phyloP scores from a whole-genome alignment of 257 asterid genomes.

The Fraxinus quadrangulata region DNA sequence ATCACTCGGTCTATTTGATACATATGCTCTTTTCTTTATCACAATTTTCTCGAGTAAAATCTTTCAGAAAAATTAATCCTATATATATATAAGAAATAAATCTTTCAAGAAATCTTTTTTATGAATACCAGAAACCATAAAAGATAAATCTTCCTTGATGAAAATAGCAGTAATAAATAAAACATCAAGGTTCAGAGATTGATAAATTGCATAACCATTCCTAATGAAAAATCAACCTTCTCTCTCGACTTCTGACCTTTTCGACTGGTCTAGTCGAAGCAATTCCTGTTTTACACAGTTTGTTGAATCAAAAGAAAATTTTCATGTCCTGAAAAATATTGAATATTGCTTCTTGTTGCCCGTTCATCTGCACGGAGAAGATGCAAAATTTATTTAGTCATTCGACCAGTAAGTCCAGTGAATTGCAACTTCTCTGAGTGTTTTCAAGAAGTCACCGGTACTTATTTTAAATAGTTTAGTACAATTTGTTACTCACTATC shows the following conservation, averaged over 20 bases:
- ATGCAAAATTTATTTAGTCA: neutral
- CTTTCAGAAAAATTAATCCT: too few species aligned
- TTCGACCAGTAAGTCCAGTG: neutral
- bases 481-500: conserved; percentile 12
- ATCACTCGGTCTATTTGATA: too few species aligned
- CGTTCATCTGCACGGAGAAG: conserved; percentile 38
- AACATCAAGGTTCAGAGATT: neutral
- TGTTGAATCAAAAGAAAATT: conserved; percentile 20
- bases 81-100: too few species aligned
- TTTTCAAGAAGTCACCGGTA: neutral
- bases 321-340: conserved; percentile 2
- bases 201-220: neutral
- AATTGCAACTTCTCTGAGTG: neutral
- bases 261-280: conserved; percentile 19
- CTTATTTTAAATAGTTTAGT: neutral
- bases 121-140: neutral
- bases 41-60: too few species aligned
- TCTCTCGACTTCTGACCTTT: conserved; percentile 18
- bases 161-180: conserved; percentile 4
- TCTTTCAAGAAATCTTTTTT: neutral
- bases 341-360: conserved; percentile 16
- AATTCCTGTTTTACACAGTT: conserved; percentile 13
- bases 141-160: neutral
- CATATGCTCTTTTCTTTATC: too few species aligned
- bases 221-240: conserved; percentile 24